Evolutionary conservation across 441 rosid species (phyloP).

Genomic region (Gossypium gossypioides): DNA sequence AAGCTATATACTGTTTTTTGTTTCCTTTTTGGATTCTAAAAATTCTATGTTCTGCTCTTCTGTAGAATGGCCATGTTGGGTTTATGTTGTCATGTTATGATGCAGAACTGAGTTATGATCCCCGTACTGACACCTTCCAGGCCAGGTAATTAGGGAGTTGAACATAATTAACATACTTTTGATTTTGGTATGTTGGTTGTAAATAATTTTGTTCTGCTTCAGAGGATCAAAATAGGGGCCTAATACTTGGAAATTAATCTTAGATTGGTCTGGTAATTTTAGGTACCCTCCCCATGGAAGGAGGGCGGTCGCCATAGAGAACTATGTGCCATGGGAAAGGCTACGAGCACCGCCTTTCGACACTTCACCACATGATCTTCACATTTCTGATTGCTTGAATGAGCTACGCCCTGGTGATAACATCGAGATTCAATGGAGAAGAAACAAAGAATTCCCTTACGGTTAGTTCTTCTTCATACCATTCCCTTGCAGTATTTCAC

Average conservation of each 20-base stretch:
- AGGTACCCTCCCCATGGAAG: conserved; percentile 90
- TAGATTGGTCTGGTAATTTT: conserved; percentile 10
- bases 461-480: conserved; percentile 34
- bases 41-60: background rate
- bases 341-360: conserved; percentile 61
- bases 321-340: conserved; percentile 68
- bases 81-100: conserved; percentile 92
- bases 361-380: conserved; percentile 54
- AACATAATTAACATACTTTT: background rate
- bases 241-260: background rate
- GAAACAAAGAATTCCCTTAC: conserved; percentile 80
- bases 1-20: background rate
- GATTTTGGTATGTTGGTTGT: background rate
- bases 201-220: background rate
- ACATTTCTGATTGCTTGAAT: conserved; percentile 50
- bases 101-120: conserved; percentile 79
- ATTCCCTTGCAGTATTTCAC: too few relatives aligned
- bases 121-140: conserved; percentile 57
- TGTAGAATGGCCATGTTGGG: conserved; percentile 82
- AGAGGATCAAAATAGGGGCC: background rate
- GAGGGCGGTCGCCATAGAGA: conserved; percentile 56
- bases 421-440: conserved; percentile 93
- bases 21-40: background rate
- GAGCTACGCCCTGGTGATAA: conserved; percentile 72
- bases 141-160: conserved; percentile 54